Conservation (phyloP, 2,329 filamentous ascomycete species). For the Gaeumannomyces tritici region DNA sequence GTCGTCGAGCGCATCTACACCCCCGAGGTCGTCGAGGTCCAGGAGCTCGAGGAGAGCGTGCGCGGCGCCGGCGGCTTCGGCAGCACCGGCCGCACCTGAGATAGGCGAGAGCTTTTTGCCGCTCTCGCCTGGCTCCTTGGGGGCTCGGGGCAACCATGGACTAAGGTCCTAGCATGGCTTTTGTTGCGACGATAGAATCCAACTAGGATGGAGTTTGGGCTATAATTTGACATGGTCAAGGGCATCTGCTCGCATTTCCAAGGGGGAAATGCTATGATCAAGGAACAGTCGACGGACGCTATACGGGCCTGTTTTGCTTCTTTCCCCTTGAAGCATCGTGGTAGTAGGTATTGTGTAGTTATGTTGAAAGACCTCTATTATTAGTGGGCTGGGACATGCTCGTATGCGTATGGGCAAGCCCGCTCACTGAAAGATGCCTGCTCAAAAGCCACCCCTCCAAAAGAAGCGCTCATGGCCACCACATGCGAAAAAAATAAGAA, state of each 20-base stretch:
- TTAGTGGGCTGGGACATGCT: too few species aligned
- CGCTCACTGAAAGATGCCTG: too few species aligned
- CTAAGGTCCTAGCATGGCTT: too few species aligned
- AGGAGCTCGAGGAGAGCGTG: slow-evolving; percentile 81
- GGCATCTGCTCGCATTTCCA: neutral
- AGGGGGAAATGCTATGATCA: neutral
- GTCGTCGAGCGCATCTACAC: slow-evolving; percentile 92
- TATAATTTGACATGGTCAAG: neutral
- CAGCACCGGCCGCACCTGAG: slow-evolving; percentile 56
- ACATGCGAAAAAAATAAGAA: too few species aligned
- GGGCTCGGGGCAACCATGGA: too few species aligned
- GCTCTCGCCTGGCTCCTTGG: too few species aligned
- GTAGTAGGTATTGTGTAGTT: neutral
- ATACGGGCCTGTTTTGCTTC: neutral
- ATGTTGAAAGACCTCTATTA: too few species aligned
- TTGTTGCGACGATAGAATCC: neutral
- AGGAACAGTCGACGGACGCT: neutral
- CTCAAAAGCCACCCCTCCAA: too few species aligned
- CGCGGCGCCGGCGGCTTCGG: slow-evolving; percentile 86
- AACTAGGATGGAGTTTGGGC: neutral
- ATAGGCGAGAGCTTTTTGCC: neutral
- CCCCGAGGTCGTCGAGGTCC: slow-evolving; percentile 81
- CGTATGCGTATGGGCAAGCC: neutral
- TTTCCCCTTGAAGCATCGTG: neutral
- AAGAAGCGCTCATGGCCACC: too few species aligned